phyloP scores from a whole-genome alignment of 345 rosid species.

The Linum tenue region DNA sequence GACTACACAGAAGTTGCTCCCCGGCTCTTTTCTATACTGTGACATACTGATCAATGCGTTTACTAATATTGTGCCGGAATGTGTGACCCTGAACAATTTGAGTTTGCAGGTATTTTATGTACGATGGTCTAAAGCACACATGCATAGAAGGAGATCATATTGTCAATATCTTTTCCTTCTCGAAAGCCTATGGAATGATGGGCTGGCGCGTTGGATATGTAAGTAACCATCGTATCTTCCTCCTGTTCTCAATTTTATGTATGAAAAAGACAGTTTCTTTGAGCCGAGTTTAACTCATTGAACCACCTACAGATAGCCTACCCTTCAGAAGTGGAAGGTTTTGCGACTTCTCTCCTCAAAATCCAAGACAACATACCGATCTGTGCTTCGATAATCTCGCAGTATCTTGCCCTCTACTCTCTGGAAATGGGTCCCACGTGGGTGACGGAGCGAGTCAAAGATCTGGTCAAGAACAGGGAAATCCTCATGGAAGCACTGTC shows the following conservation, averaged over 20 bases:
- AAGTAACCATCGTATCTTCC: slow-evolving; percentile 24
- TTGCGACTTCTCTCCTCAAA: slow-evolving; percentile 60
- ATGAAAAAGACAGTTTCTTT: not conserved
- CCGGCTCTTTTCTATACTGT: not conserved
- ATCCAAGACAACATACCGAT: slow-evolving; percentile 95
- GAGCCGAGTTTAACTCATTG: not conserved
- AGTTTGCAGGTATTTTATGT: slow-evolving; percentile 87
- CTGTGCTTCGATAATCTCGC: slow-evolving; percentile 77
- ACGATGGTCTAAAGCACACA: slow-evolving; percentile 72
- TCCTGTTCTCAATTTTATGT: not conserved
- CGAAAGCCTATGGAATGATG: slow-evolving; percentile 99
- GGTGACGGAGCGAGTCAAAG: slow-evolving; percentile 58
- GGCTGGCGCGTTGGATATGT: slow-evolving; percentile 99
- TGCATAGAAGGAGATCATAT: slow-evolving; percentile 88
- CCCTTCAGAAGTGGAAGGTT: slow-evolving; percentile 68
- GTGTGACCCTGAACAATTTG: slow-evolving; percentile 2
- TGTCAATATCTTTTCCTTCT: slow-evolving; percentile 91
- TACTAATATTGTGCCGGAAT: not conserved
- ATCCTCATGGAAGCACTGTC: slow-evolving; percentile 64
- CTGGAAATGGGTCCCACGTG: slow-evolving; percentile 70
- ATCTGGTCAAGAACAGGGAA: slow-evolving; percentile 70
- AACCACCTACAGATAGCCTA: slow-evolving; percentile 62
- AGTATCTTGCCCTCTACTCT: slow-evolving; percentile 69
- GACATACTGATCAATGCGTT: not conserved
- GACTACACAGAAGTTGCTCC: no score